phyloP scores from a whole-genome alignment of 1,284 basidiomycete genomes.

The Earliella scabrosa region DNA sequence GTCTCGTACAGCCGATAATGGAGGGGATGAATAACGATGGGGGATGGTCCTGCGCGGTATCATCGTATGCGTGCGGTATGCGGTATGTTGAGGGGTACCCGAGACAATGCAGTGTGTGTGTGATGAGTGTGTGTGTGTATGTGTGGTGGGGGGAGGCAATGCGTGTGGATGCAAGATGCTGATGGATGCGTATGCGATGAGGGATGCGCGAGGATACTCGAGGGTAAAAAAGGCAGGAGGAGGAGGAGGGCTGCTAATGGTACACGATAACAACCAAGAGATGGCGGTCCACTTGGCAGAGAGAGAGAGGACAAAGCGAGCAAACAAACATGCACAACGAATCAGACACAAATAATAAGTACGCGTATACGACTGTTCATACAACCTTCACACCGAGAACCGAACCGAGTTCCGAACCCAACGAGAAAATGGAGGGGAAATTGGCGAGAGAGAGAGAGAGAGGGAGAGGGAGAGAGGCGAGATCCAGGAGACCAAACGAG shows the following conservation, averaged over 20 bases:
- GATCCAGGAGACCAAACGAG: slow-evolving; percentile 16
- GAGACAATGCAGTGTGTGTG: neutral
- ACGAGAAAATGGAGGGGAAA: neutral
- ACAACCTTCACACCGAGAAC: slow-evolving; percentile 15
- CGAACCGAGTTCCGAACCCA: slow-evolving; percentile 6
- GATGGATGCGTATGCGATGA: slow-evolving; percentile 10
- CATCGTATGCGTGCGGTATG: slow-evolving; percentile 16
- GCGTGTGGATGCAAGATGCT: neutral
- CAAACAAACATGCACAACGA: slow-evolving; percentile 16
- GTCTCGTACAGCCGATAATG: slow-evolving; percentile 7
- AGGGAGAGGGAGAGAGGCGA: neutral
- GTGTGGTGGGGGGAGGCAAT: neutral
- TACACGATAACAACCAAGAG: slow-evolving; percentile 23
- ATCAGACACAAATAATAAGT: slow-evolving; percentile 13
- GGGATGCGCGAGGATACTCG: neutral
- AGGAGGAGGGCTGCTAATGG: too few species aligned
- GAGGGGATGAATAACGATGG: slow-evolving; percentile 1
- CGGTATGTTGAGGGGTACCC: slow-evolving; percentile 5
- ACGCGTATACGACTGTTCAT: slow-evolving; percentile 17
- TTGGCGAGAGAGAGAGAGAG: neutral
- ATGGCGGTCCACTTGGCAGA: slow-evolving; percentile 2
- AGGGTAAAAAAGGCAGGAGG: neutral
- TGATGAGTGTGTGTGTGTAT: too few species aligned
- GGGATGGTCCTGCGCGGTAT: slow-evolving; percentile 9
- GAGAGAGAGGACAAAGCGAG: slow-evolving; percentile 10